These are phyloP conservation scores for Thraustochytrium striatum DNA, from an alignment of 352 stramenopile species.

Conservation along the genomic window DNA sequence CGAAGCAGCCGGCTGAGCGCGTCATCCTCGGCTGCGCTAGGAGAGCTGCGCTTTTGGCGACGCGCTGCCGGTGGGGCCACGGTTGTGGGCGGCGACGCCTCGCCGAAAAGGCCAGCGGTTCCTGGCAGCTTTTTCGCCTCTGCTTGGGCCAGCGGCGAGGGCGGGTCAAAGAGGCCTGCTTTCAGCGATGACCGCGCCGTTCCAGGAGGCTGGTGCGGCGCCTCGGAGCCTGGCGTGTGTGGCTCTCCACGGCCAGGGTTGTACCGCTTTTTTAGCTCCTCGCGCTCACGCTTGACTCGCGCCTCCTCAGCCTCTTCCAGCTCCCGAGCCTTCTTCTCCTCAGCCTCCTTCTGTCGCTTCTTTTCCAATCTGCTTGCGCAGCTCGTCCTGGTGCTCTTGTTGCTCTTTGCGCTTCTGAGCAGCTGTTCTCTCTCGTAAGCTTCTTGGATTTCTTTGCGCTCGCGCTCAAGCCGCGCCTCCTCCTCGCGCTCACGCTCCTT, in stretches of 20 bases:
- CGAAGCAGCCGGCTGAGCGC: background rate
- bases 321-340: background rate
- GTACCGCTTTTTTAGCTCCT: conserved; percentile 11
- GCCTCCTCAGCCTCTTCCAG: conserved; percentile 16
- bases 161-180: conserved; percentile 6
- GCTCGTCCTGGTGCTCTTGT: background rate
- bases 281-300: background rate
- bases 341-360: conserved; percentile 14
- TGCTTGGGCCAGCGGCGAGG: background rate
- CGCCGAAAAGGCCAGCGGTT: conserved; percentile 4
- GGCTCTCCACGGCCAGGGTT: background rate
- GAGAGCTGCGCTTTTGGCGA: background rate
- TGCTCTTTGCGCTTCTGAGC: conserved; percentile 14
- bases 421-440: no score
- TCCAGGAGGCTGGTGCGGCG: background rate
- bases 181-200: background rate
- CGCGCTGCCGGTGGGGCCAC: background rate
- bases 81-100: background rate
- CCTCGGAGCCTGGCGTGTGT: background rate
- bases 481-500: no score
- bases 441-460: conserved; percentile 27
- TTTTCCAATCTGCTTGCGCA: conserved; percentile 8
- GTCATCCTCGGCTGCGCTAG: background rate
- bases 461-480: background rate
- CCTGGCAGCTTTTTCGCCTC: background rate